Conservation (phyloP, 1,284 basidiomycete species). For the Ganoderma resinaceum region DNA sequence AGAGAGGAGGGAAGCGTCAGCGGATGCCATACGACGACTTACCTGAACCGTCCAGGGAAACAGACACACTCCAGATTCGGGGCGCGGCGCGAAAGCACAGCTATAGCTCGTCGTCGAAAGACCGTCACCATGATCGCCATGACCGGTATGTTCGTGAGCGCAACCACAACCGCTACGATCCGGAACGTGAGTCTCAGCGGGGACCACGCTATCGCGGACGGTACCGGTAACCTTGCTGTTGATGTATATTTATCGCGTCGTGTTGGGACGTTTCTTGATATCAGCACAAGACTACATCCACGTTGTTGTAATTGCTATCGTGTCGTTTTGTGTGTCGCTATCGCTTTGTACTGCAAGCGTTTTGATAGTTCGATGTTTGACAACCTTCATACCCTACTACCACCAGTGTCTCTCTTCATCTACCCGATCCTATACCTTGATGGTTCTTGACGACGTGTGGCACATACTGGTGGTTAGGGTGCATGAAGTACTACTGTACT, state of each 20-base stretch:
- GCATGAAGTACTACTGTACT: neutral
- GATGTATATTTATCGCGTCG: neutral
- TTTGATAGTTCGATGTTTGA: neutral
- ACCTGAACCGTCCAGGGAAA: constrained; percentile 37
- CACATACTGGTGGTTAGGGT: neutral
- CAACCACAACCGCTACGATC: constrained; percentile 16
- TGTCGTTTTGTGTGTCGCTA: neutral
- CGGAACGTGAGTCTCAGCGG: constrained; percentile 24
- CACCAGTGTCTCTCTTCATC: neutral
- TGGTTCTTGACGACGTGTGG: neutral
- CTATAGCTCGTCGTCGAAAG: constrained; percentile 28
- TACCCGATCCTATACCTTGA: neutral
- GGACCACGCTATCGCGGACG: constrained; percentile 40
- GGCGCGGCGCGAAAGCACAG: constrained; percentile 35
- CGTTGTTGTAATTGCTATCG: neutral
- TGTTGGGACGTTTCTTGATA: neutral
- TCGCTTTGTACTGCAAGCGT: neutral
- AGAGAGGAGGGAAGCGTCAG: constrained; percentile 24
- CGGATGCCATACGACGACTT: constrained; percentile 34
- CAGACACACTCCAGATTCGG: constrained; percentile 39
- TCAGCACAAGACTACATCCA: neutral
- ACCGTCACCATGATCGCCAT: constrained; percentile 20
- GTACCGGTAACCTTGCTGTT: constrained; percentile 33
- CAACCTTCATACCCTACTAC: neutral
- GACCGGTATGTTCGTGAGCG: constrained; percentile 30